A percentile compares a stretch with the other conserved stretches of the same genome.
These are phyloP conservation scores for Cladosporium sp. DNA, from an alignment of 2,329 filamentous ascomycete genomes.

Conservation along the genomic window DNA sequence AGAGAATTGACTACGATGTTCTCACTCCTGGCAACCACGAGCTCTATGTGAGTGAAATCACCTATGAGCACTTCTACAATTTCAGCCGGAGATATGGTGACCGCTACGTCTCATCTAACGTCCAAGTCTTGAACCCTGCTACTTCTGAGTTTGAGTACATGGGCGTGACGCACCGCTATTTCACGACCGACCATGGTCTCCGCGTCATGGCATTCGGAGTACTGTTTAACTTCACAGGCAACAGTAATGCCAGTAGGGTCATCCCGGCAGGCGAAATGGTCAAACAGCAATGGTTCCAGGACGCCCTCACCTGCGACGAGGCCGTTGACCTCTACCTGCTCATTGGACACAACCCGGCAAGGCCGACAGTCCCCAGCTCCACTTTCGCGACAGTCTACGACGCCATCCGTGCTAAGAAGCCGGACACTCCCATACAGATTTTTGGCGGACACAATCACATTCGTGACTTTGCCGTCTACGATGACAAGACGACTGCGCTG, in stretches of 20 bases:
- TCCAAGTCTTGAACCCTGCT: conserved; percentile 50
- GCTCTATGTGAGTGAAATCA: conserved; percentile 63
- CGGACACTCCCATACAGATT: conserved; percentile 63
- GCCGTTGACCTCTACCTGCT: conserved; percentile 66
- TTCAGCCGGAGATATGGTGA: conserved; percentile 62
- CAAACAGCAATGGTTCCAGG: conserved; percentile 61
- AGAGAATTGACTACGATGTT: conserved; percentile 55
- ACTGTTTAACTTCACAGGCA: conserved; percentile 55
- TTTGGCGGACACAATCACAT: conserved; percentile 55
- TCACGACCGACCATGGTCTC: conserved; percentile 51
- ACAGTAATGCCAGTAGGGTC: conserved; percentile 63
- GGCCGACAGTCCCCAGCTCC: conserved; percentile 46
- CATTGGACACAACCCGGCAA: conserved; percentile 63
- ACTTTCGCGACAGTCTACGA: conserved; percentile 56
- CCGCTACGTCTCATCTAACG: conserved; percentile 57
- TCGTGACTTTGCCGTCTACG: conserved; percentile 66
- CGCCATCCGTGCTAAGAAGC: conserved; percentile 59
- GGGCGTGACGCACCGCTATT: conserved; percentile 53
- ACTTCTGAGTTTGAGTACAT: conserved; percentile 50
- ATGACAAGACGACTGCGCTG: conserved; percentile 62
- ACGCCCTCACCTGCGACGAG: conserved; percentile 56
- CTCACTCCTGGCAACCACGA: conserved; percentile 61
- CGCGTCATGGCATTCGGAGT: conserved; percentile 58
- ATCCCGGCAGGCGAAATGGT: conserved; percentile 56
- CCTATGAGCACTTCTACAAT: conserved; percentile 62